Base-by-base conservation (phyloP, 2,329 filamentous ascomycete genomes). In the Xylariaceae sp. region DNA sequence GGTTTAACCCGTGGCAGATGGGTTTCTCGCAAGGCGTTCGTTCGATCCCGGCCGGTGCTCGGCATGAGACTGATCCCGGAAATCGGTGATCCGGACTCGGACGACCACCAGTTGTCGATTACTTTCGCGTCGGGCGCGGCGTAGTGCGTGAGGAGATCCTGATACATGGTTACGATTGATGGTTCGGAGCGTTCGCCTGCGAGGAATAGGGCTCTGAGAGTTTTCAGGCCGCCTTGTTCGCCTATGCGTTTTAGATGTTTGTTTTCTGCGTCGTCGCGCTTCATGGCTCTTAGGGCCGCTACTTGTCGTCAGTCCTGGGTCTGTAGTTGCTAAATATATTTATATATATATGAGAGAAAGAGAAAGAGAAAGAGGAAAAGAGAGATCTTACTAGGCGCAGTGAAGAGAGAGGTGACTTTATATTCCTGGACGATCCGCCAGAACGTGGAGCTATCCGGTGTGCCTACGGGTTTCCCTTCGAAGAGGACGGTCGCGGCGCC, bases 381-480 rank as follows among this genome's bases (percentile, higher is more conserved):
- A 19, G 19, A 19, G 19, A 19, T 49, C 68, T 65, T 59, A 70
- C 68, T 96, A 0, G 91, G 91, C 0, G 91, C 92, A 0, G 91
- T 96, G 68, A 89, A 95, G 63, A 95, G 76, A 4, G 83, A 81
- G 58, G 89, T 95, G 52, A 95, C 90, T 65, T 86, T 86, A 75
- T 96, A 87, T 64, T 95, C 88, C 61, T 91, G 86, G 3, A 95
- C 72, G 19, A 96, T 83, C 2, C 91, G 79, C 91, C 91, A 97
- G 68, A 96, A 94, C 0, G 87, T 87, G 4, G 89, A 87, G 0
- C 90, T 88, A 64, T 96, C 85, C 0, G 91, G 91, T 0, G 91
- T 96, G 3, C 91, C 91, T 9, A 96, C 78, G 0, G 91, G 91
- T 62, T 96, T 96, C n/a, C 91, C 92, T 72, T 96, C 91, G 69